These are phyloP conservation scores for Barnettozyma wickerhamii DNA, from an alignment of 805 yeast species.

Conservation along the genomic window DNA sequence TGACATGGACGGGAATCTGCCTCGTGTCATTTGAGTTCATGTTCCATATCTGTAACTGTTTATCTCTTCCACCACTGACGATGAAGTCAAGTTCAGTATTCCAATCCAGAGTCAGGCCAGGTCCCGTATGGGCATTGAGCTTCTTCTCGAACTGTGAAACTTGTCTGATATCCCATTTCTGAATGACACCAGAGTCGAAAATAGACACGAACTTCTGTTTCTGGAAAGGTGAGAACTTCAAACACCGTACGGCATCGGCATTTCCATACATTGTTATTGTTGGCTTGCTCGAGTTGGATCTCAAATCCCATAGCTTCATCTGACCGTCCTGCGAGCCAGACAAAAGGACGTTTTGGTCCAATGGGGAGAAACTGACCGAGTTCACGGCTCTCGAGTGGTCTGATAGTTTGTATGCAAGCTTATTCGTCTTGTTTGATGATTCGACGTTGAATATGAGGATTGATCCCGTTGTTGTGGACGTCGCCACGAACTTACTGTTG, in stretches of 20 bases:
- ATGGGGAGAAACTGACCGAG: slow-evolving; percentile 37
- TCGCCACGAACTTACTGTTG: slow-evolving; percentile 36
- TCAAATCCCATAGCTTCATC: slow-evolving; percentile 70
- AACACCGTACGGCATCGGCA: slow-evolving; percentile 65
- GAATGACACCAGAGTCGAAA: slow-evolving; percentile 85
- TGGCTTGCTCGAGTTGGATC: slow-evolving; percentile 44
- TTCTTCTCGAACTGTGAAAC: slow-evolving; percentile 60
- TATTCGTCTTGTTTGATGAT: slow-evolving; percentile 28
- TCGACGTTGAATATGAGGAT: slow-evolving; percentile 31
- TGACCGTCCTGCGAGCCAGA: slow-evolving; percentile 82
- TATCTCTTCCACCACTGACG: slow-evolving; percentile 91
- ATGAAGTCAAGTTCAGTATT: slow-evolving; percentile 80
- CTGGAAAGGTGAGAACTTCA: slow-evolving; percentile 50
- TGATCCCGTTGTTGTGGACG: slow-evolving; percentile 44
- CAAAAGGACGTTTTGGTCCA: slow-evolving; percentile 34
- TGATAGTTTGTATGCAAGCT: slow-evolving; percentile 26
- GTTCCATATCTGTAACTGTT: slow-evolving; percentile 75
- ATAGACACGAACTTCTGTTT: slow-evolving; percentile 64
- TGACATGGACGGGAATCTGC: slow-evolving; percentile 60
- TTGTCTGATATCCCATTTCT: slow-evolving; percentile 79
- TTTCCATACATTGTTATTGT: slow-evolving; percentile 50
- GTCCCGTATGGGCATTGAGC: slow-evolving; percentile 86
- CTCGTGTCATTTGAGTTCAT: slow-evolving; percentile 36
- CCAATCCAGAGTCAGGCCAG: slow-evolving; percentile 85
- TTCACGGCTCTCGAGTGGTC: slow-evolving; percentile 47